A percentile compares a stretch with the other conserved stretches of the same genome.
These are phyloP conservation scores for Ceratobasidium papillatum DNA, from an alignment of 1,284 basidiomycete genomes.

Conservation along the genomic window DNA sequence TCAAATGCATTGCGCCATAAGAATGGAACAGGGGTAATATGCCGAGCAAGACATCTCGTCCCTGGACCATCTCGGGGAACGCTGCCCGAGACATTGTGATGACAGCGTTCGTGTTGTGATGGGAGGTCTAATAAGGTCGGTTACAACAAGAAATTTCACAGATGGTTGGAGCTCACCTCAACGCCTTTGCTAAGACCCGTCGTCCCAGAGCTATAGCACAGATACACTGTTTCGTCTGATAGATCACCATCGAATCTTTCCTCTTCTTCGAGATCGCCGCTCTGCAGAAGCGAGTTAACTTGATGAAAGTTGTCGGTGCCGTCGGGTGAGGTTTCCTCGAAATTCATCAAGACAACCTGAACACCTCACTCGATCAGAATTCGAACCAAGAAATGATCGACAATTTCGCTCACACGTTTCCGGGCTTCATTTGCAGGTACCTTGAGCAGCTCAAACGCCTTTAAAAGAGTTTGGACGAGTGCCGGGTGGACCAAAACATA, in stretches of 20 bases:
- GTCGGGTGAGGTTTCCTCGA: conserved; percentile 7
- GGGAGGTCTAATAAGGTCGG: conserved; percentile 60
- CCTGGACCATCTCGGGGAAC: conserved; percentile 55
- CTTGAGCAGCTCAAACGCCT: conserved; percentile 58
- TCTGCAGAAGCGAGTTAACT: conserved; percentile 56
- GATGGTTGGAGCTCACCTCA: conserved; percentile 48
- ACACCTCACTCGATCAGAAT: too few species aligned
- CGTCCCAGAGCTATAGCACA: conserved; percentile 75
- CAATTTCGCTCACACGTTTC: conserved; percentile 58
- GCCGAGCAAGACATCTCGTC: conserved; percentile 62
- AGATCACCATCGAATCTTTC: conserved; percentile 61
- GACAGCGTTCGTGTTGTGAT: conserved; percentile 67
- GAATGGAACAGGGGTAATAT: conserved; percentile 69
- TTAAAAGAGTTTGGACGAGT: conserved; percentile 57
- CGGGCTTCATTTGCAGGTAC: conserved; percentile 55
- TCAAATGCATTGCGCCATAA: conserved; percentile 57
- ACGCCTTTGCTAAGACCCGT: conserved; percentile 66
- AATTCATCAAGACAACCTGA: conserved; percentile 38
- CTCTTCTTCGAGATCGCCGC: conserved; percentile 58
- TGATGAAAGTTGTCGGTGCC: conserved; percentile 49
- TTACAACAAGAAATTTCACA: neutral
- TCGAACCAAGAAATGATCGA: neutral
- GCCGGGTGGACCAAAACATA: conserved; percentile 64
- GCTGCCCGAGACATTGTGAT: conserved; percentile 57
- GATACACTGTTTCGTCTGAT: conserved; percentile 62